Percentiles rank a stretch among this genome's conserved stretches.
These are phyloP conservation scores for Hypoxylon sp. DNA, from an alignment of 2,329 filamentous ascomycete species.

Conservation along the genomic window DNA sequence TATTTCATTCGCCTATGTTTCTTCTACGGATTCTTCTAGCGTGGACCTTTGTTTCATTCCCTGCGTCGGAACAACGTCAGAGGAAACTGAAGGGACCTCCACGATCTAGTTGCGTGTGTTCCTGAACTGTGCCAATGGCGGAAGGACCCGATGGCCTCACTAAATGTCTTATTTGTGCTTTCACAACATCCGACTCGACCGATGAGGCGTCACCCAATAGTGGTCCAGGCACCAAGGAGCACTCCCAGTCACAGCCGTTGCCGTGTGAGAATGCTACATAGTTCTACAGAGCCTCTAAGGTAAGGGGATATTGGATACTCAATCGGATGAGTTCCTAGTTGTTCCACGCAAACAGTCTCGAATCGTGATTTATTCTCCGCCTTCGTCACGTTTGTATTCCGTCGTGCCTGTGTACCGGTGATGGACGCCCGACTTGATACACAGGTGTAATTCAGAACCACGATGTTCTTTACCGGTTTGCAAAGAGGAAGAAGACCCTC, in stretches of 20 bases:
- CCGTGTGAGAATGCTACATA: constrained; percentile 39
- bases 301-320: constrained; percentile 27
- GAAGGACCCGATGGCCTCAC: constrained; percentile 47
- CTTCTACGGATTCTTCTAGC: constrained; percentile 40
- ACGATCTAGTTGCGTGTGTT: constrained; percentile 41
- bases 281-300: constrained; percentile 31
- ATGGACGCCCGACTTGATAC: constrained; percentile 19
- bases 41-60: constrained; percentile 43
- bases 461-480: constrained; percentile 19
- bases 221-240: constrained; percentile 46
- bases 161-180: constrained; percentile 39
- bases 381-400: constrained; percentile 29
- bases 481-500: constrained; percentile 21
- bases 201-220: constrained; percentile 43
- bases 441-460: constrained; percentile 18
- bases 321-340: constrained; percentile 42
- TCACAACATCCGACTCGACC: constrained; percentile 46
- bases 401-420: constrained; percentile 34
- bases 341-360: constrained; percentile 46
- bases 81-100: constrained; percentile 21
- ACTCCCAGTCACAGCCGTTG: constrained; percentile 42
- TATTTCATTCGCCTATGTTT: constrained; percentile 37
- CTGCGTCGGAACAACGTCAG: constrained; percentile 35
- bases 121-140: constrained; percentile 48
- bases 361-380: constrained; percentile 48